phyloP scores from a whole-genome alignment of 2,329 filamentous ascomycete species.

The Epichloe gansuensis region DNA sequence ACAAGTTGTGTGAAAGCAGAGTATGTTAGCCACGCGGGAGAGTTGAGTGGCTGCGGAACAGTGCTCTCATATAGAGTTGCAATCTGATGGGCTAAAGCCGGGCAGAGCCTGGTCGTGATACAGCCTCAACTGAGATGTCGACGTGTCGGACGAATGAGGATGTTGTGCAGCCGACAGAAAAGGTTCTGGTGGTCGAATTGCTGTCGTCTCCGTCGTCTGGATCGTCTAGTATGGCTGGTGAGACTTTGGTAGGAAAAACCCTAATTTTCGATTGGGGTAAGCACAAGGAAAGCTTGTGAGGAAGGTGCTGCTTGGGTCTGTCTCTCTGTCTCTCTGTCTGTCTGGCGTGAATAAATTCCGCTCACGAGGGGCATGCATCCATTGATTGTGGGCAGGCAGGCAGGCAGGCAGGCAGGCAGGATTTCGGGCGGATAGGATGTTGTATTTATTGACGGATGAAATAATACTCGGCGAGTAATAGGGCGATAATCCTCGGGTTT shows the following conservation, averaged over 20 bases:
- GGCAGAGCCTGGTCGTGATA: background rate
- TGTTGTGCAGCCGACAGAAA: no score
- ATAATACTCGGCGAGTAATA: background rate
- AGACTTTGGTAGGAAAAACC: background rate
- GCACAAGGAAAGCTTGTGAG: background rate
- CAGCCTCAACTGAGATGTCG: background rate
- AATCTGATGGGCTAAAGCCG: background rate
- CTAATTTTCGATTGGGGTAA: background rate
- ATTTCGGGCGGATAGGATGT: background rate
- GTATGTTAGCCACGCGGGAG: background rate
- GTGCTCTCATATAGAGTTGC: no score
- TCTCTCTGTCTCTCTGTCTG: no score
- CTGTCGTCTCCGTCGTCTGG: background rate
- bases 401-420: background rate
- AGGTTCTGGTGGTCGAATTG: background rate
- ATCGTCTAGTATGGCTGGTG: background rate
- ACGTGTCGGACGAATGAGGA: background rate
- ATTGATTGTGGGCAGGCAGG: background rate
- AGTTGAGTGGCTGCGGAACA: no score
- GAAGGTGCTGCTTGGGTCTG: background rate
- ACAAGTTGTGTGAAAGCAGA: background rate
- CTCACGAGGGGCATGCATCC: background rate
- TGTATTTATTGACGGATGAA: background rate
- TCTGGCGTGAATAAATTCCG: background rate
- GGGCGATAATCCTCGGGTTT: no score